Evolutionary conservation across 805 yeast species (phyloP), one percentile per base, ranked within the genome.

Genomic region (Clavispora fructus): DNA sequence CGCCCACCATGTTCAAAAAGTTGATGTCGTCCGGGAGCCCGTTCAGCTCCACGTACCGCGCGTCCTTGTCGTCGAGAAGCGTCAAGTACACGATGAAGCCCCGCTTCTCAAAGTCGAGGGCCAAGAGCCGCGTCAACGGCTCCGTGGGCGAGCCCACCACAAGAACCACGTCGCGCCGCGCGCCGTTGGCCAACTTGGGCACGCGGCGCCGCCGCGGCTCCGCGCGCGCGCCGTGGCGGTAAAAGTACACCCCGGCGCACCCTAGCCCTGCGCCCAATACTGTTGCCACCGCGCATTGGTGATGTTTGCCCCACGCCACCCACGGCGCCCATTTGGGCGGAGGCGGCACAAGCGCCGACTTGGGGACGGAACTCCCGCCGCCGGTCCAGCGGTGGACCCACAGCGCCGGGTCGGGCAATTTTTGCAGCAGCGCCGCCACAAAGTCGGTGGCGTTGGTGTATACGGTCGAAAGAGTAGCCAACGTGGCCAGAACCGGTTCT

Each of bases 61-160:
- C 60, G 50, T 83, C 88, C 51, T 71, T 74, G 27, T 82, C 87
- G 48, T 75, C 79, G n/a, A 78, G 61, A n/a, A 82, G 78, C 0
- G 95, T 82, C 51, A 88, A 73, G 60, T 84, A 88, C 3, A 89
- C 90, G 29, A 89, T 83, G 59, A 85, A 87, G 1, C 96, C 95
- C 44, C 95, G 70, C 39, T 76, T 75, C 52, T 87, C 90, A 51
- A 88, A 73, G 60, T 88, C 96, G 46, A 78, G 73, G 1, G 90
- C 87, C 28, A 88, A 66, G 43, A 82, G 71, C 47, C 87, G 73
- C 1, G 88, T 80, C 46, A 87, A 66, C 1, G 89, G 88, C 51
- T 86, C 92, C 2, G 79, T 72, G 2, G 91, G 90, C 1, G 89
- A 82, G 1, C 95, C 95, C 4, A 87, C 74, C 5, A 88, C 67